Base-by-base conservation (phyloP, 2,329 filamentous ascomycete genomes). In the Scedosporium aurantiacum region DNA sequence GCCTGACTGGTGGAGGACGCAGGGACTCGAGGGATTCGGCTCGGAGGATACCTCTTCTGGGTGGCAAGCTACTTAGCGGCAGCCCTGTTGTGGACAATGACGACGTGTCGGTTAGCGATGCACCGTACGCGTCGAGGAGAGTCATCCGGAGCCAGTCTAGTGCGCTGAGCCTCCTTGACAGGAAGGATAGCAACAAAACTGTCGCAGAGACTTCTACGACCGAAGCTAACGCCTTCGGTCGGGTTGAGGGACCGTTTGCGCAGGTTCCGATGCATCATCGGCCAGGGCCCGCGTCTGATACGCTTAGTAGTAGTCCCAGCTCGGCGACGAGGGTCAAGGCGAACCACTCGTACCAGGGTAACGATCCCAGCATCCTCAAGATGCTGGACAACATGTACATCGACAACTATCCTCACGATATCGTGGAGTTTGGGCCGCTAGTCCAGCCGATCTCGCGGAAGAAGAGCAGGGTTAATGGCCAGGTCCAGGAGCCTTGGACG, bases 381-480 rank as follows among this genome's bases (percentile, higher is more conserved):
- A 86, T 88, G 82, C 74, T 99, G 3, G 90, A 97, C 70, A 85
- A 88, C 4, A 91, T 97, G 76, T 97, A 93, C 69, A 79, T 85
- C 27, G 83, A 88, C 63, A 87, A 87, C 65, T 87, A 85, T 65
- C 84, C 85, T 8, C 83, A 83, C 60, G 84, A 88, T 64, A 76
- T 86, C 55, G 73, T 80, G 52, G 84, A 87, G 67, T 87, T 97
- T 71, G 94, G 94, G 0, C 92, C 92, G 0, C 81, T 88, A 68
- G 87, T 96, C 32, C 86, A 87, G 60, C 85, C 88, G 1, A 79
- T 88, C 4, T 84, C 83, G 55, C 75, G 81, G 43, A 77, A 77
- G 43, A 84, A 80, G 67, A 74, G 67, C 60, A 79, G 77, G 60
- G 80, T 78, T 40, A 82, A 80, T 63, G 74, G 37, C 63, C 68